phyloP scores from a whole-genome alignment of 306 rosid genomes.

The Cicer yamashitae region DNA sequence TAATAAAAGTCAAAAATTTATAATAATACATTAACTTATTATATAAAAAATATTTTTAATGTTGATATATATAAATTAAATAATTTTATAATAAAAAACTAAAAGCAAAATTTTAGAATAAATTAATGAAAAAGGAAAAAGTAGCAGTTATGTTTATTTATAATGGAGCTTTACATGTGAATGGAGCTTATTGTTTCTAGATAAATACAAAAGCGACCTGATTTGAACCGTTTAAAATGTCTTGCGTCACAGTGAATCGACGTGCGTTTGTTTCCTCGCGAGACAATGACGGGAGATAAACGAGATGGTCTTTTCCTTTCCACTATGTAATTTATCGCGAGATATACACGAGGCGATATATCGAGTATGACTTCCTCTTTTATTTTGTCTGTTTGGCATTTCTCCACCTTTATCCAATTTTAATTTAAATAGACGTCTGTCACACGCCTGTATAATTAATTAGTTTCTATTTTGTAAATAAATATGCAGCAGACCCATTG shows the following conservation, averaged over 20 bases:
- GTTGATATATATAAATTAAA: too few relatives aligned
- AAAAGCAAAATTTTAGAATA: too few relatives aligned
- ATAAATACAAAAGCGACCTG: constrained; percentile 69
- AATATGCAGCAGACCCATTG: constrained; percentile 30
- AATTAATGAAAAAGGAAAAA: background rate
- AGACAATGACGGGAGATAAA: constrained; percentile 41
- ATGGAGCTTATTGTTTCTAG: constrained; percentile 40
- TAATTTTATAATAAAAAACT: too few relatives aligned
- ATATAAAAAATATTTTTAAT: too few relatives aligned
- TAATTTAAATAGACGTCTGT: constrained; percentile 58
- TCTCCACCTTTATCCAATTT: background rate
- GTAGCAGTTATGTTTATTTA: constrained; percentile 34
- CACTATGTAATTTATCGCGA: background rate
- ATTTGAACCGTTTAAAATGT: constrained; percentile 76
- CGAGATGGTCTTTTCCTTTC: background rate
- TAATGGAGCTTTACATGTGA: constrained; percentile 52
- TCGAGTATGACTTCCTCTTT: constrained; percentile 14
- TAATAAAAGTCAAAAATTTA: too few relatives aligned
- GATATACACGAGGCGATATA: constrained; percentile 17
- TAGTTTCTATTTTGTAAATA: background rate
- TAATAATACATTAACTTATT: too few relatives aligned
- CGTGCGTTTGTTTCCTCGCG: constrained; percentile 54
- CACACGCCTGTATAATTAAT: constrained; percentile 57
- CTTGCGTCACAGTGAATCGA: constrained; percentile 70
- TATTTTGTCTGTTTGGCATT: constrained; percentile 11